A percentile compares a stretch with the other conserved stretches of the same genome.
Evolutionary conservation across 2,329 filamentous ascomycete species (phyloP).

Genomic region (Acrocalymma vagum): DNA sequence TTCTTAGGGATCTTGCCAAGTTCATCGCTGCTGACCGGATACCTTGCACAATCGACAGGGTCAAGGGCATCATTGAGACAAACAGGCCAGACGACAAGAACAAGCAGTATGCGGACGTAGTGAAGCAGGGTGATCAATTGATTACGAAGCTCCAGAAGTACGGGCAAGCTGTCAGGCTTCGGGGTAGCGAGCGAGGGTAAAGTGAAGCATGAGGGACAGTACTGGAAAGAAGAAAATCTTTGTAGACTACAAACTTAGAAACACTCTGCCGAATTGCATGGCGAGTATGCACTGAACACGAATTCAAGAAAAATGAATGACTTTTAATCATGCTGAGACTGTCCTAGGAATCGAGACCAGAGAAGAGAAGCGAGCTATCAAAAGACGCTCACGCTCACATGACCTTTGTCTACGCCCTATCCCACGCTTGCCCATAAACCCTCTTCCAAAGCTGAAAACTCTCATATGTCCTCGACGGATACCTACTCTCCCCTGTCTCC

Average conservation of each 20-base stretch:
- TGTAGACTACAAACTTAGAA: conserved; percentile 33
- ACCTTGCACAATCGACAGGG: conserved; percentile 95
- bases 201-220: conserved; percentile 1
- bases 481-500: conserved; percentile 28
- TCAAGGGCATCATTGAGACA: conserved; percentile 96
- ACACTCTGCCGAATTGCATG: too few relatives aligned
- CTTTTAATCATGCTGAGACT: too few relatives aligned
- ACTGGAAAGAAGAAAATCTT: conserved; percentile 7
- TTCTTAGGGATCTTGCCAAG: conserved; percentile 82
- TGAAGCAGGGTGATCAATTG: conserved; percentile 95
- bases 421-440: conserved; percentile 40
- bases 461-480: conserved; percentile 41
- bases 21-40: conserved; percentile 97
- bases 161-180: conserved; percentile 91
- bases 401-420: too few relatives aligned
- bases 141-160: conserved; percentile 99
- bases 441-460: conserved; percentile 34
- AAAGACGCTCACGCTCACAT: too few relatives aligned
- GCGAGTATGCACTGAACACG: conserved; percentile 19
- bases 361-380: too few relatives aligned
- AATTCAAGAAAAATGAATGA: too few relatives aligned
- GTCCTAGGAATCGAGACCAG: too few relatives aligned
- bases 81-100: conserved; percentile 99
- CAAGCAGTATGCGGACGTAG: conserved; percentile 98
- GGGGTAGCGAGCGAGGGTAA: conserved; percentile 90